Percentiles rank a stretch among this genome's conserved stretches.
phyloP scores from a whole-genome alignment of 2,329 filamentous ascomycete species.

The Leptographium procerum region DNA sequence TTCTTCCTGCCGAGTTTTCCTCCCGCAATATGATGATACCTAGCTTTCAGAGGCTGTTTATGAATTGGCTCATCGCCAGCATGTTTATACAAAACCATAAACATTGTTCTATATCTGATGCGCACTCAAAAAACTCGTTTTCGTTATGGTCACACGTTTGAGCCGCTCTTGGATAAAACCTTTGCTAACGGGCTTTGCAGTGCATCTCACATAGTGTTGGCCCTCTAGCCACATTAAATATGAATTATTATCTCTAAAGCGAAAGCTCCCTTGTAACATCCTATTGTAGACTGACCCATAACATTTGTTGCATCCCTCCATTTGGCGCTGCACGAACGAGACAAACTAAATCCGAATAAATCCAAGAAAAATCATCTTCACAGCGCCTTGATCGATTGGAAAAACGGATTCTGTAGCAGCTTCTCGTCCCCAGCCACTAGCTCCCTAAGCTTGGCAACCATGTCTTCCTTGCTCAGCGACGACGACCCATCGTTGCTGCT shows the following conservation, averaged over 20 bases:
- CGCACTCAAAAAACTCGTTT: background rate
- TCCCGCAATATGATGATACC: conserved; percentile 11
- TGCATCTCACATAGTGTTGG: background rate
- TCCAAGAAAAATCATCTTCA: conserved; percentile 17
- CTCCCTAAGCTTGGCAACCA: conserved; percentile 67
- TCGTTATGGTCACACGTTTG: background rate
- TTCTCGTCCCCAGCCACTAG: conserved; percentile 64
- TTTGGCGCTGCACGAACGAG: background rate
- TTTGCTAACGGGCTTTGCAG: background rate
- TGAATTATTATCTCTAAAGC: conserved; percentile 2
- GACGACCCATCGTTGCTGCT: conserved; percentile 19
- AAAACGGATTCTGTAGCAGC: conserved; percentile 55
- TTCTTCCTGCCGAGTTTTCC: background rate
- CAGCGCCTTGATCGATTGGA: conserved; percentile 50
- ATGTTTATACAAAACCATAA: conserved; percentile 10
- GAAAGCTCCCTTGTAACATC: background rate
- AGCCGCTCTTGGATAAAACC: background rate
- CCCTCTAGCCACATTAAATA: background rate
- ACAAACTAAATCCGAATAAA: background rate
- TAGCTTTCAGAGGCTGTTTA: conserved; percentile 13
- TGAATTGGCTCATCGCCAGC: conserved; percentile 9
- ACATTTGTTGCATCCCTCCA: background rate
- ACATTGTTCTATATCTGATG: conserved; percentile 9
- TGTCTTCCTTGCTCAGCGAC: conserved; percentile 58
- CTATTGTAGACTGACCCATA: conserved; percentile 3